phyloP scores from a whole-genome alignment of 331 rosid species.

The Malus hybrid region DNA sequence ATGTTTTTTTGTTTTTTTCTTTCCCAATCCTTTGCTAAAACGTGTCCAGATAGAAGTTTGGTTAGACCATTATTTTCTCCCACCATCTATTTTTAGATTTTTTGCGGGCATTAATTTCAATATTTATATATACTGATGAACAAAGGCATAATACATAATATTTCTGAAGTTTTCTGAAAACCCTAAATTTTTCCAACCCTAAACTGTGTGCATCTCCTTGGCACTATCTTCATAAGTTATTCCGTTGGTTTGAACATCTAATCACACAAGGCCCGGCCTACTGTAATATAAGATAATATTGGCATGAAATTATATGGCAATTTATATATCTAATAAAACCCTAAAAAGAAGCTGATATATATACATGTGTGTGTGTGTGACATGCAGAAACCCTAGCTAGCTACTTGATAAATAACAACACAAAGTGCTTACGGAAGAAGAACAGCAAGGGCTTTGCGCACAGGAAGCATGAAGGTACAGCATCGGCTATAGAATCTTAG shows the following conservation, averaged over 20 bases:
- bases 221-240: not conserved
- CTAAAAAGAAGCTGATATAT: not conserved
- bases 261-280: not conserved
- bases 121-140: too few relatives aligned
- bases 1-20: not conserved
- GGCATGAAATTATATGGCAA: not conserved
- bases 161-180: not conserved
- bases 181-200: not conserved
- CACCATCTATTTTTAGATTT: too few relatives aligned
- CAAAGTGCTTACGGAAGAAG: not conserved
- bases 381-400: not conserved
- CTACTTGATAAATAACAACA: not conserved
- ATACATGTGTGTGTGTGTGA: not conserved
- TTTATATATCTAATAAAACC: not conserved
- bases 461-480: not conserved
- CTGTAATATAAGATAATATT: not conserved
- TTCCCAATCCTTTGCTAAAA: not conserved
- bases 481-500: not conserved
- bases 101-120: too few relatives aligned
- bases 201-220: constrained; percentile 3
- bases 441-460: not conserved
- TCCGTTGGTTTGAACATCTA: not conserved
- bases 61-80: not conserved
- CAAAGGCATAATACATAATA: too few relatives aligned
- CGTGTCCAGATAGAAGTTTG: not conserved